Conservation (phyloP, 306 rosid genomes). For the Medicago lupulina region DNA sequence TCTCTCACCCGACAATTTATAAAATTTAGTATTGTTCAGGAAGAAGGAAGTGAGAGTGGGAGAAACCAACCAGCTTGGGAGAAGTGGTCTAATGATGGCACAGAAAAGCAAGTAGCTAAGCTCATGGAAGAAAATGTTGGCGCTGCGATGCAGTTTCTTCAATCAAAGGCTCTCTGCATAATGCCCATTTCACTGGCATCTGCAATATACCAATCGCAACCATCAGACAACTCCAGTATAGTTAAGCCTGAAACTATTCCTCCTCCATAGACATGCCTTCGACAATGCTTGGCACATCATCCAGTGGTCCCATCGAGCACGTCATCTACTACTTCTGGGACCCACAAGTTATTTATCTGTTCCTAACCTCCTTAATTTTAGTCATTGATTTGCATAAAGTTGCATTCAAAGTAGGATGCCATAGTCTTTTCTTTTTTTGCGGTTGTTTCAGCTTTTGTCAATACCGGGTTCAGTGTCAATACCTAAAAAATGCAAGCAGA, state of each 20-base stretch:
- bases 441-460: slow-evolving; percentile 64
- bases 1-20: slow-evolving; percentile 8
- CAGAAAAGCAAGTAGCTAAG: slow-evolving; percentile 87
- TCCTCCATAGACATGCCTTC: slow-evolving; percentile 63
- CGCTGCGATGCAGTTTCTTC: slow-evolving; percentile 95
- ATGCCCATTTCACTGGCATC: slow-evolving; percentile 96
- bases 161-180: slow-evolving; percentile 92
- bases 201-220: slow-evolving; percentile 87
- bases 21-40: slow-evolving; percentile 53
- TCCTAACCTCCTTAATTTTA: slow-evolving; percentile 55
- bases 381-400: slow-evolving; percentile 58
- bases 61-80: slow-evolving; percentile 95
- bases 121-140: slow-evolving; percentile 98
- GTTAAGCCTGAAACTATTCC: slow-evolving; percentile 85
- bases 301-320: slow-evolving; percentile 36
- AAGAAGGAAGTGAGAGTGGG: slow-evolving; percentile 80
- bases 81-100: slow-evolving; percentile 93
- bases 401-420: slow-evolving; percentile 97
- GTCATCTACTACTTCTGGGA: slow-evolving; percentile 51
- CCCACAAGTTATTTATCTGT: slow-evolving; percentile 52
- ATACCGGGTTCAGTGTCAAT: slow-evolving; percentile 69
- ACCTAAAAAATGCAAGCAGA: slow-evolving; percentile 60
- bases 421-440: slow-evolving; percentile 57
- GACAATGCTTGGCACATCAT: slow-evolving; percentile 14
- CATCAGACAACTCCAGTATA: slow-evolving; percentile 73